phyloP scores from a whole-genome alignment of 805 yeast genomes.

The Pichia paraexigua region DNA sequence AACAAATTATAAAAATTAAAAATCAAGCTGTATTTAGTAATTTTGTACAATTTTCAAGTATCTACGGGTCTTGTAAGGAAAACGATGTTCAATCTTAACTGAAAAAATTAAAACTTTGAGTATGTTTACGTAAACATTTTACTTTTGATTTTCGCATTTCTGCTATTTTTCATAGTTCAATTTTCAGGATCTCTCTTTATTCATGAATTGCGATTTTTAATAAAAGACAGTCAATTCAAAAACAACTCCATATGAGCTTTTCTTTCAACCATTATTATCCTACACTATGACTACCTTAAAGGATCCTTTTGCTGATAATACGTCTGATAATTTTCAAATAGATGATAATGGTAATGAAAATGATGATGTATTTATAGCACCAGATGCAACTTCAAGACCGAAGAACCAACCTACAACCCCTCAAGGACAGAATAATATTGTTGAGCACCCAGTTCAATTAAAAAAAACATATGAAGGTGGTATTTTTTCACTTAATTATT shows the following conservation, averaged over 20 bases:
- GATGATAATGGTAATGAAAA: slow-evolving; percentile 9
- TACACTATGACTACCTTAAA: background rate
- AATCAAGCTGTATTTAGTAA: no score
- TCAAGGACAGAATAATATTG: background rate
- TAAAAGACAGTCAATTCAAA: background rate
- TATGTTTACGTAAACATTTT: background rate
- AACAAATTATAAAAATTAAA: no score
- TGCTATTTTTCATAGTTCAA: background rate
- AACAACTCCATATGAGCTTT: no score
- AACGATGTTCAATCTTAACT: no score
- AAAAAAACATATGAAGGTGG: slow-evolving; percentile 34
- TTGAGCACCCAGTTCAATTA: background rate
- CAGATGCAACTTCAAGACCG: slow-evolving; percentile 11
- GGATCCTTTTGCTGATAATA: background rate
- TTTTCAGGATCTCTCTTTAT: background rate
- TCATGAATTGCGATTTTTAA: background rate
- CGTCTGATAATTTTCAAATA: background rate
- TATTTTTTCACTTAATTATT: slow-evolving; percentile 48
- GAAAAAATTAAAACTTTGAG: no score
- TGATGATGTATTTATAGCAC: slow-evolving; percentile 19
- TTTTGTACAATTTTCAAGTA: no score
- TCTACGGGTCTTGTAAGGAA: no score
- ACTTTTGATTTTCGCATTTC: background rate
- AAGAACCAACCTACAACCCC: background rate
- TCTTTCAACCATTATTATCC: background rate